These are phyloP conservation scores for Monocercomonoides exilis DNA, from an alignment of 78 protist genomes.

Conservation along the genomic window DNA sequence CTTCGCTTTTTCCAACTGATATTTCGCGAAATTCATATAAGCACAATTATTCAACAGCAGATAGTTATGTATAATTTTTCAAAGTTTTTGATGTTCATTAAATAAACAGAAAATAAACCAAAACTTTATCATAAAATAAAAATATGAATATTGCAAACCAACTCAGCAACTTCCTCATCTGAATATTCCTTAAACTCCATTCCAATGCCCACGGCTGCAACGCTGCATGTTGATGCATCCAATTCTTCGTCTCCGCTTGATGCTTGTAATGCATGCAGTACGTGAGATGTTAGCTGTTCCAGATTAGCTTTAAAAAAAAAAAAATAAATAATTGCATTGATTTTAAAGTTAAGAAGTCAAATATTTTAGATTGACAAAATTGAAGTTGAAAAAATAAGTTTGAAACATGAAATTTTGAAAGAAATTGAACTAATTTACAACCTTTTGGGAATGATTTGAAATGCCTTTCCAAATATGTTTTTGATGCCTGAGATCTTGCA, in stretches of 20 bases:
- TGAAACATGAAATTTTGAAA: background rate
- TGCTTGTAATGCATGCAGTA: background rate
- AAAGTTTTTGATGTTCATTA: too few relatives aligned
- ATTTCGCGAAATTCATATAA: too few relatives aligned
- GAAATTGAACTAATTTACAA: background rate
- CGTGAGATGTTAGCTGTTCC: background rate
- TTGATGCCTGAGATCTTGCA: background rate
- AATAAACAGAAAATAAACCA: too few relatives aligned
- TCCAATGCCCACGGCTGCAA: constrained; percentile 12
- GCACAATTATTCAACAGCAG: too few relatives aligned
- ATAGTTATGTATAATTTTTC: too few relatives aligned
- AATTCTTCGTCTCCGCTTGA: constrained; percentile 1
- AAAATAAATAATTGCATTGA: background rate
- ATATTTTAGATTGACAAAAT: too few relatives aligned
- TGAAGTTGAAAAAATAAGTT: background rate
- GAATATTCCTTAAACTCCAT: background rate
- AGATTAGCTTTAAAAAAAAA: background rate
- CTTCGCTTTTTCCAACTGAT: too few relatives aligned
- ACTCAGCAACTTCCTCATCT: background rate
- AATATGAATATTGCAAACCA: background rate
- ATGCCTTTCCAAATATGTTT: constrained; percentile 6
- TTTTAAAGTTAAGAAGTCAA: too few relatives aligned
- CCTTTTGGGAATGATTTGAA: constrained; percentile 9
- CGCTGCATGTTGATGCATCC: background rate
- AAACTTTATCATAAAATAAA: too few relatives aligned